These are phyloP conservation scores for Dipodascopsis tothii DNA, from an alignment of 805 yeast genomes.

Conservation along the genomic window DNA sequence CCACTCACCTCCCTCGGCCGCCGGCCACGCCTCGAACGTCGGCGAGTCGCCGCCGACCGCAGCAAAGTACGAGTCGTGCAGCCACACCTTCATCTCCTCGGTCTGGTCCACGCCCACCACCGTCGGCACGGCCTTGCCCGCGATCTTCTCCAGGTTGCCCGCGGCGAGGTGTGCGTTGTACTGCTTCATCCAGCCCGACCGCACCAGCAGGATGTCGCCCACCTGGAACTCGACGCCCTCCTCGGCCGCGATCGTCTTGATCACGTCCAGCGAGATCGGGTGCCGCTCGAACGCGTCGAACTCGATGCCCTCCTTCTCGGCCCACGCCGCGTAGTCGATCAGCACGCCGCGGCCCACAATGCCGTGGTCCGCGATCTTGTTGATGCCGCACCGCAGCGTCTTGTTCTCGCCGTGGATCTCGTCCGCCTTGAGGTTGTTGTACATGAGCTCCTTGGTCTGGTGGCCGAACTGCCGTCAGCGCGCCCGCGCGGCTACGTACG, in stretches of 20 bases:
- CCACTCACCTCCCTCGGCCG: conserved; percentile 2
- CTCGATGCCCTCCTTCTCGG: conserved; percentile 26
- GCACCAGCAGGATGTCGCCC: conserved; percentile 31
- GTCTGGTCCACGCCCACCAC: conserved; percentile 27
- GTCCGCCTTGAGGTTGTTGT: conserved; percentile 24
- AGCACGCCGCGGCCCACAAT: conserved; percentile 33
- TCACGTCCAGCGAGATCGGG: conserved; percentile 25
- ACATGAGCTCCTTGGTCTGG: too few species aligned
- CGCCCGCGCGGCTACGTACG: conserved; percentile 21
- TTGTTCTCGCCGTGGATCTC: conserved; percentile 21
- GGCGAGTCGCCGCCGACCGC: conserved; percentile 31
- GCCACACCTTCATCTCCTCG: conserved; percentile 27
- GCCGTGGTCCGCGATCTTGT: conserved; percentile 25
- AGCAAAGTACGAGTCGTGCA: conserved; percentile 29
- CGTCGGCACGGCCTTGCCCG: conserved; percentile 12
- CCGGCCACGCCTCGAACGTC: conserved; percentile 28
- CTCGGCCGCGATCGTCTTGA: conserved; percentile 24
- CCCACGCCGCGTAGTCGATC: conserved; percentile 31
- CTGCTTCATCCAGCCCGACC: conserved; percentile 30
- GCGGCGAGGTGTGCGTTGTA: conserved; percentile 23
- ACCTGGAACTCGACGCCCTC: conserved; percentile 26
- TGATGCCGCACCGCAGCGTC: conserved; percentile 22
- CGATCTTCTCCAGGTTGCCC: conserved; percentile 8
- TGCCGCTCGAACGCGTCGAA: conserved; percentile 27
- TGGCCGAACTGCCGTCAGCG: neutral